Evolutionary conservation across 2,329 filamentous ascomycete genomes (phyloP).

Genomic region (Talaromyces pinophilus): DNA sequence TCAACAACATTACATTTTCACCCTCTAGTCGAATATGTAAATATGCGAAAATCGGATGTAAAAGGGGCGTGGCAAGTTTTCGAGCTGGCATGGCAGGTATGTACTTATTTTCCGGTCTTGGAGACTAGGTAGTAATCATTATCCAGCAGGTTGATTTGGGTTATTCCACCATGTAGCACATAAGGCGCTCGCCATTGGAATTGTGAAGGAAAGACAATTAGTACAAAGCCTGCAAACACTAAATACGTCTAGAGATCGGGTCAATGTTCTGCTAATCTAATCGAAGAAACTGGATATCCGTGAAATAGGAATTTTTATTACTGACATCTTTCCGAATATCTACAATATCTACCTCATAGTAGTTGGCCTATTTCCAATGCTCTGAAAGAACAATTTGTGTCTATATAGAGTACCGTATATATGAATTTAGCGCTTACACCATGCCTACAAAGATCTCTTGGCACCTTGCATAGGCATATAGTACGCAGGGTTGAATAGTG

Average conservation of each 20-base stretch:
- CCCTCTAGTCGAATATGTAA: not conserved
- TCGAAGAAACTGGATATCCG: too few species aligned
- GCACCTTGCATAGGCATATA: not conserved
- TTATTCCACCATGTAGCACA: not conserved
- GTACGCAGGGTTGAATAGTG: not conserved
- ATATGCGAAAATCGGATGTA: constrained; percentile 3
- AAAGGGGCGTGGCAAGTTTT: not conserved
- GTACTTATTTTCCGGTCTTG: not conserved
- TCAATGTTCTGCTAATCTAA: not conserved
- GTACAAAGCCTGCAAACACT: not conserved
- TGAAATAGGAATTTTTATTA: not conserved
- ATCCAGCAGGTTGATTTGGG: not conserved
- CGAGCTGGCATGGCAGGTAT: not conserved
- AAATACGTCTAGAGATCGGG: not conserved
- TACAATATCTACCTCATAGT: not conserved
- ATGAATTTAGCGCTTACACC: not conserved
- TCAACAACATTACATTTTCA: not conserved
- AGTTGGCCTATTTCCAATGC: not conserved
- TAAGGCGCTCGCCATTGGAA: not conserved
- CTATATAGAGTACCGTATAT: not conserved
- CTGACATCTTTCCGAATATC: not conserved
- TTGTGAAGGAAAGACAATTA: not conserved
- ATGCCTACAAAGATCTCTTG: not conserved
- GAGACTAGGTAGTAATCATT: not conserved
- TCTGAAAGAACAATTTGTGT: not conserved